A percentile compares a stretch with the other conserved stretches of the same genome.
These are phyloP conservation scores for Suhomyces terraborum DNA, from an alignment of 1,139 yeast species.

Conservation along the genomic window DNA sequence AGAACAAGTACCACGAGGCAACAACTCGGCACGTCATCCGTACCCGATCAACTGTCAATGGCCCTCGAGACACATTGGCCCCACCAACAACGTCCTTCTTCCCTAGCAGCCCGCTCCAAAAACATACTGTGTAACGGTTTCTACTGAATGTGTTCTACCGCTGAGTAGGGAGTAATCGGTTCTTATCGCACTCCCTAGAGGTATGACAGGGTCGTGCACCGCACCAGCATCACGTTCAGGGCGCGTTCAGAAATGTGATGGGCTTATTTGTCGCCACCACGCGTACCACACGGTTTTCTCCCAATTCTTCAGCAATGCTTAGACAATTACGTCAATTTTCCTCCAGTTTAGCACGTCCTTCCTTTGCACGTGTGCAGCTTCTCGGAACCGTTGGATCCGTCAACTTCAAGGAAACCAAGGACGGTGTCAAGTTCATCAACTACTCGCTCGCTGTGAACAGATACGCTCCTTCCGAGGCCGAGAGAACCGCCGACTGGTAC, in stretches of 20 bases:
- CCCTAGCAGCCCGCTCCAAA: not conserved
- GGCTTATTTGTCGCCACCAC: not conserved
- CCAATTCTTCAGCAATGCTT: slow-evolving; percentile 24
- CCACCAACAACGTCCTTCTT: not conserved
- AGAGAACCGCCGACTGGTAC: slow-evolving; percentile 44
- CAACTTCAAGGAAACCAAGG: slow-evolving; percentile 40
- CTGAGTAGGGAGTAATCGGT: slow-evolving; percentile 7
- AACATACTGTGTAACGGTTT: slow-evolving; percentile 8
- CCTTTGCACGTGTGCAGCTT: slow-evolving; percentile 47
- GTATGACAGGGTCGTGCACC: slow-evolving; percentile 14
- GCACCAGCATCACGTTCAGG: slow-evolving; percentile 3
- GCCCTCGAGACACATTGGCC: not conserved
- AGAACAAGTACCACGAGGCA: not conserved
- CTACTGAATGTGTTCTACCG: slow-evolving; percentile 6
- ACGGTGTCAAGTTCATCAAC: slow-evolving; percentile 40
- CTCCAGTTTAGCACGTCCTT: slow-evolving; percentile 30
- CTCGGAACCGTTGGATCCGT: slow-evolving; percentile 47
- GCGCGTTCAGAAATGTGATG: slow-evolving; percentile 2
- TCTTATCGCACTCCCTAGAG: slow-evolving; percentile 16
- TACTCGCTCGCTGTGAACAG: slow-evolving; percentile 50
- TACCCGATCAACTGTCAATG: not conserved
- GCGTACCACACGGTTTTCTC: slow-evolving; percentile 1
- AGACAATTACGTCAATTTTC: slow-evolving; percentile 41
- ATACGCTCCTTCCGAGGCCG: slow-evolving; percentile 35
- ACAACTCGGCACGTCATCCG: no score